phyloP scores from a whole-genome alignment of 306 rosid genomes.

The Cucumis cinereus region DNA sequence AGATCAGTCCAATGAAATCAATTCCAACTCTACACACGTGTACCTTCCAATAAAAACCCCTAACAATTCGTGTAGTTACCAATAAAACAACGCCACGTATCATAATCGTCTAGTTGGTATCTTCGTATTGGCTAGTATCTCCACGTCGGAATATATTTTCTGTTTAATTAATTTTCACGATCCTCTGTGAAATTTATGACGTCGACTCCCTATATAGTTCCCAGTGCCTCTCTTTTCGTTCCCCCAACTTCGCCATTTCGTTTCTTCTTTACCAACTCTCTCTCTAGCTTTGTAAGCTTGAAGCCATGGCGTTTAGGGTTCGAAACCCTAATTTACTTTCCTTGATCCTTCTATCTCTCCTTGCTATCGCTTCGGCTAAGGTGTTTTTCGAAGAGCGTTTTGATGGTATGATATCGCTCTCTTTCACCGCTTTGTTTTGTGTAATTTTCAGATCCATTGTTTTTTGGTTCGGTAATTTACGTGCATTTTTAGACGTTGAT shows the following conservation, averaged over 20 bases:
- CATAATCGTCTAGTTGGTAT: not conserved
- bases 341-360: conserved; percentile 41
- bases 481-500: not conserved
- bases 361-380: conserved; percentile 62
- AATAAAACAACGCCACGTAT: not conserved
- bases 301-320: conserved; percentile 67
- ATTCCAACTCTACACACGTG: not conserved
- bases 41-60: not conserved
- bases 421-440: not conserved
- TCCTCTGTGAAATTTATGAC: not conserved
- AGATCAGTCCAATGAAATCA: not conserved
- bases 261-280: conserved; percentile 1
- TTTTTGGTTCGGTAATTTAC: conserved; percentile 8
- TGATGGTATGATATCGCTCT: conserved; percentile 34
- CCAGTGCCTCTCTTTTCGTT: not conserved
- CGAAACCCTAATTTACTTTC: conserved; percentile 50
- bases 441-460: not conserved
- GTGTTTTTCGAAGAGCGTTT: conserved; percentile 92
- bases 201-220: conserved; percentile 6
- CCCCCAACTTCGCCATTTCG: not conserved
- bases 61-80: conserved; percentile 7
- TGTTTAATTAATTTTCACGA: not conserved
- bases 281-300: not conserved
- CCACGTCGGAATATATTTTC: not conserved
- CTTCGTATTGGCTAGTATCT: not conserved